These are phyloP conservation scores for Eremothecium sinecaudum DNA, from an alignment of 1,139 yeast genomes.

Conservation along the genomic window DNA sequence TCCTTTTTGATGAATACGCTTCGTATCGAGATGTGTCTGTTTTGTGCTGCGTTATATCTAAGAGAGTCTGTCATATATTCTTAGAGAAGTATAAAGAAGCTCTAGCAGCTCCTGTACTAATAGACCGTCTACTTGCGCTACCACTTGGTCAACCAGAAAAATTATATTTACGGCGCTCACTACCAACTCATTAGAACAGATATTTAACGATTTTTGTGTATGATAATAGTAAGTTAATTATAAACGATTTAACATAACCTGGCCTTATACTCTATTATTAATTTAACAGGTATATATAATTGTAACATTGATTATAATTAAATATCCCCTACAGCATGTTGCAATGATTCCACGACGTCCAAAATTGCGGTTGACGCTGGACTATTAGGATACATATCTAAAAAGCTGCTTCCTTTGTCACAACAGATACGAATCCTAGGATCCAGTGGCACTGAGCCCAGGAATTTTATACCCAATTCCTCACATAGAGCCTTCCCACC, in stretches of 20 bases:
- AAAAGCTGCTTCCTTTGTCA: conserved; percentile 80
- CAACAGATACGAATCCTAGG: conserved; percentile 88
- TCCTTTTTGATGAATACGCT: conserved; percentile 17
- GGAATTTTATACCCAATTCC: conserved; percentile 64
- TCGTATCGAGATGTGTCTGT: conserved; percentile 17
- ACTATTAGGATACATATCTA: conserved; percentile 78
- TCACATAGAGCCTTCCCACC: conserved; percentile 82
- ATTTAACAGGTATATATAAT: conserved; percentile 6
- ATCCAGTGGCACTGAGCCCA: conserved; percentile 92
- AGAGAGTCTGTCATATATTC: conserved; percentile 12
- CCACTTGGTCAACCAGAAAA: conserved; percentile 25
- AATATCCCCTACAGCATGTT: conserved; percentile 31
- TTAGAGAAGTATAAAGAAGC: conserved; percentile 7
- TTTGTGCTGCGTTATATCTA: conserved; percentile 27
- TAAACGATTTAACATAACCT: neutral
- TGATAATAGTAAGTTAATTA: conserved; percentile 1
- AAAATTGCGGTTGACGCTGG: conserved; percentile 87
- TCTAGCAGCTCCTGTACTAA: conserved; percentile 5
- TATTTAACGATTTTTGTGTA: neutral
- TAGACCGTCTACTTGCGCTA: conserved; percentile 13
- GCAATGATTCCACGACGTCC: conserved; percentile 57
- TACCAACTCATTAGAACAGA: conserved; percentile 5
- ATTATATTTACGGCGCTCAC: conserved; percentile 11
- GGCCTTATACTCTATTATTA: conserved; percentile 3
- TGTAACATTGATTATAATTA: no score